Evolutionary conservation across 163 green algal genomes (phyloP).

Genomic region (Scenedesmus sp.): DNA sequence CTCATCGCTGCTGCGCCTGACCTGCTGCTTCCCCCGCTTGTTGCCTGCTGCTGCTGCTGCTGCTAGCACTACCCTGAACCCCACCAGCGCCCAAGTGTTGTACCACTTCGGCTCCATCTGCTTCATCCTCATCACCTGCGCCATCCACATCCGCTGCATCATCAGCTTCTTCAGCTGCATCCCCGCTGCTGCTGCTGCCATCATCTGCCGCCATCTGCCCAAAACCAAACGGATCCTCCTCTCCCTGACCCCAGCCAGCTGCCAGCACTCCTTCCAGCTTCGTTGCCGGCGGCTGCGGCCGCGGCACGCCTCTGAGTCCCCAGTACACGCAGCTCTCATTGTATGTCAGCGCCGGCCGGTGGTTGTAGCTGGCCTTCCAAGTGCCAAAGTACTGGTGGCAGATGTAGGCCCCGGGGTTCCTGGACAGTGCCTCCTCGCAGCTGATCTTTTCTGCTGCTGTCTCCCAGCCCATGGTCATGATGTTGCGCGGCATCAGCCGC

Average conservation of each 20-base stretch:
- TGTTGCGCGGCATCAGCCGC: slow-evolving; percentile 21
- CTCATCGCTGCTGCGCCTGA: neutral
- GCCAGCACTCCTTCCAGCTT: too few relatives aligned
- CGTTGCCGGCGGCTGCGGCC: too few relatives aligned
- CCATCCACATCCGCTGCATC: neutral
- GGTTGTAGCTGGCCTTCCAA: slow-evolving; percentile 40
- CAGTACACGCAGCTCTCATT: slow-evolving; percentile 3
- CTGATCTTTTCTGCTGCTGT: slow-evolving; percentile 39
- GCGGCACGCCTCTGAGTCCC: neutral
- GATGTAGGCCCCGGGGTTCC: slow-evolving; percentile 38
- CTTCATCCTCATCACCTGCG: neutral
- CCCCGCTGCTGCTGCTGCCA: neutral
- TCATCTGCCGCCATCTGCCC: neutral
- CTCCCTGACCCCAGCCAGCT: neutral
- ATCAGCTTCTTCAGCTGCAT: neutral
- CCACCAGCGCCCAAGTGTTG: neutral
- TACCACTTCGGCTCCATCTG: neutral
- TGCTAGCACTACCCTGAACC: neutral
- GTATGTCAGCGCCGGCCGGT: slow-evolving; percentile 29
- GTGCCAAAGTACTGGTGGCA: slow-evolving; percentile 50
- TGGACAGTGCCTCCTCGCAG: slow-evolving; percentile 1
- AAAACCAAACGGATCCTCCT: neutral
- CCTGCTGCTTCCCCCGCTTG: neutral
- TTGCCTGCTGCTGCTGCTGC: neutral
- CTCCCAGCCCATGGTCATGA: slow-evolving; percentile 45